Evolutionary conservation across 2,329 filamentous ascomycete genomes (phyloP), one percentile per base, ranked within the genome.

Genomic region (Fusarium sp.): DNA sequence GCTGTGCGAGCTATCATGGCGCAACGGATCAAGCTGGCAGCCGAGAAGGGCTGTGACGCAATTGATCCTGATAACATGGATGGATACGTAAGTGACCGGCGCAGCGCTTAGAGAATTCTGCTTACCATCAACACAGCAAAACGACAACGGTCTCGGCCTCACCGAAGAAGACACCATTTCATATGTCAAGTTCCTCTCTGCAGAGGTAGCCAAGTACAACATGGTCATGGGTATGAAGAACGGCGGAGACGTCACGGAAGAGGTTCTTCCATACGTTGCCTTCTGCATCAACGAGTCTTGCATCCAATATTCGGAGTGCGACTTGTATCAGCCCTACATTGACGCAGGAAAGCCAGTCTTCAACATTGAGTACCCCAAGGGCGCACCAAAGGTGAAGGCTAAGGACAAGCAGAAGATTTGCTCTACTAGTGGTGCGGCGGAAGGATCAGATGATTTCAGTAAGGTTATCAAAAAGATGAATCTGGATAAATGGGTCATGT

Each of bases 61-160:
- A 87, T 93, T 17, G 92, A 93, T 77, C 90, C 91, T 0, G 92
- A 94, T 78, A 93, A 93, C 69, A 87, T 93, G 14, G 92, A 93
- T 75, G 90, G 85, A 3, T 93, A 89, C 76, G 85, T 87, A 73
- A 81, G 84, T 83, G 3, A 15, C 7, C 0, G 0, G 0, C 8
- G 1, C 8, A 12, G 2, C 3, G 0, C 3, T 11, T 1, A 8
- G 6, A 8, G 5, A 1, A n/a, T 6, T 0, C 0, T 1, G 47
- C 53, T 58, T 0, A 72, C 3, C 17, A 14, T 8, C 0, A 0
- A 3, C 3, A 2, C 17, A 84, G 79, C 80, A 87, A 77, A 92
- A 92, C 73, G 83, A 89, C 10, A 92, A 90, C 62, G 91, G 90
- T 1, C 83, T 93, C 8, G 82, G 79, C 12, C 84, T 93, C 18